These are phyloP conservation scores for Fusarium odoratissimum DNA, from an alignment of 2,329 filamentous ascomycete genomes.

Conservation along the genomic window DNA sequence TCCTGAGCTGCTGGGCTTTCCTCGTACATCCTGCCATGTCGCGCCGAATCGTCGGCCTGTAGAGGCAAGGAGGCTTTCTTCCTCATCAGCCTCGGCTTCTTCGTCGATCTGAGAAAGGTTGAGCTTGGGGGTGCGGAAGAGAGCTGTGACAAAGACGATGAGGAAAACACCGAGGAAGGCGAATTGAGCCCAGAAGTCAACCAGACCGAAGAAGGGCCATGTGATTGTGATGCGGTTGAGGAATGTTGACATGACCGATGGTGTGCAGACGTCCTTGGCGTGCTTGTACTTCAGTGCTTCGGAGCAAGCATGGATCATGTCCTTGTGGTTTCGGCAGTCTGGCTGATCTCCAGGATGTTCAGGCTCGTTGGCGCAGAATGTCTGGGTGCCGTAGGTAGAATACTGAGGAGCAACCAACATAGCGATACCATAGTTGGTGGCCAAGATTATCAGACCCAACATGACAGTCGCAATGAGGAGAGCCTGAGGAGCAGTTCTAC, in stretches of 20 bases:
- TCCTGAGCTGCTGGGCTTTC: slow-evolving; percentile 50
- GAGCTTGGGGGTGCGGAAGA: slow-evolving; percentile 84
- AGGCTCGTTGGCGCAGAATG: slow-evolving; percentile 83
- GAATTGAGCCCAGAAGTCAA: slow-evolving; percentile 98
- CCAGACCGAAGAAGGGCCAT: slow-evolving; percentile 91
- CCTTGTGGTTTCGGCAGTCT: slow-evolving; percentile 77
- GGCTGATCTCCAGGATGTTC: slow-evolving; percentile 72
- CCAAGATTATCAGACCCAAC: slow-evolving; percentile 88
- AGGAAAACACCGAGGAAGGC: slow-evolving; percentile 87
- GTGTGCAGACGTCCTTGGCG: slow-evolving; percentile 87
- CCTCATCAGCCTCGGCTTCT: slow-evolving; percentile 90
- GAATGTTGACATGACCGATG: slow-evolving; percentile 90
- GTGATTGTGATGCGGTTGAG: slow-evolving; percentile 92
- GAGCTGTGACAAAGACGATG: slow-evolving; percentile 79
- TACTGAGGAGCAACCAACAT: slow-evolving; percentile 98
- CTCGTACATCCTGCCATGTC: slow-evolving; percentile 89
- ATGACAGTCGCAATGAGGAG: slow-evolving; percentile 91
- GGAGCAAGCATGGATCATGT: slow-evolving; percentile 83
- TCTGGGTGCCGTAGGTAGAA: slow-evolving; percentile 92
- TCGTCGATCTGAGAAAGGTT: slow-evolving; percentile 84
- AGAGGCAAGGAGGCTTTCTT: slow-evolving; percentile 88
- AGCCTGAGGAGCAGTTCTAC: slow-evolving; percentile 90
- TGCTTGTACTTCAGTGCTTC: slow-evolving; percentile 77
- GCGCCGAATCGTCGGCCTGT: slow-evolving; percentile 85
- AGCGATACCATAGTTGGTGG: slow-evolving; percentile 90